Conservation (phyloP, 2,329 filamentous ascomycete genomes). For the Aurifilum marmelostoma region DNA sequence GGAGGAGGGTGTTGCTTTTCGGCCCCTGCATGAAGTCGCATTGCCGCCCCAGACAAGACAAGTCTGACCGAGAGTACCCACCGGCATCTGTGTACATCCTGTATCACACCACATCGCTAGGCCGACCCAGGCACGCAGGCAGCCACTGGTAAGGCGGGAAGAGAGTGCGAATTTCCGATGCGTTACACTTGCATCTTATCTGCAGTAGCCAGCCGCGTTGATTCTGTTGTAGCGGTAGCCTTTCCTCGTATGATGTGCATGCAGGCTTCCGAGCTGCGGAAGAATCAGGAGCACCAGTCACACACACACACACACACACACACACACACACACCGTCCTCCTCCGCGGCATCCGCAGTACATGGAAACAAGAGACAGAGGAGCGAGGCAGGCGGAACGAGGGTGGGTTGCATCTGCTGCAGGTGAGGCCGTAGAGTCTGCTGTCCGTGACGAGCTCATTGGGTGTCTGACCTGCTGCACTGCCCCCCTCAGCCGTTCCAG, state of each 20-base stretch:
- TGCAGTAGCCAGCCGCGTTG: not conserved
- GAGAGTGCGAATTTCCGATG: constrained; percentile 5
- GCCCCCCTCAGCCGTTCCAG: not conserved
- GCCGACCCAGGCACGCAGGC: not conserved
- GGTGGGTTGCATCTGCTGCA: not conserved
- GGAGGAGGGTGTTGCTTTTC: not conserved
- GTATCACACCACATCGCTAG: constrained; percentile 2
- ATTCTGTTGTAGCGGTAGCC: not conserved
- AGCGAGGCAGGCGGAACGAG: not conserved
- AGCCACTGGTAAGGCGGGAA: not conserved
- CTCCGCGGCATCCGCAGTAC: not conserved
- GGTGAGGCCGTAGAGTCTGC: not conserved
- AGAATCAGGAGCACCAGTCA: not conserved
- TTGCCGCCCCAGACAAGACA: constrained; percentile 5
- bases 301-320: not conserved
- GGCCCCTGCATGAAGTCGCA: constrained; percentile 16
- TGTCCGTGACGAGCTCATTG: not conserved
- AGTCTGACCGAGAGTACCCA: not conserved
- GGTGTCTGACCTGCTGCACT: not conserved
- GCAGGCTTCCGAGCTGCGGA: not conserved
- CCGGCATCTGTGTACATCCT: not conserved
- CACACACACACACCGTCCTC: not conserved
- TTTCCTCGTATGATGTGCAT: not conserved
- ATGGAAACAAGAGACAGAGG: not conserved
- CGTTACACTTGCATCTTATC: not conserved